These are phyloP conservation scores for Aspergillus sclerotioniger DNA, from an alignment of 495 filamentous ascomycete genomes.

Conservation along the genomic window DNA sequence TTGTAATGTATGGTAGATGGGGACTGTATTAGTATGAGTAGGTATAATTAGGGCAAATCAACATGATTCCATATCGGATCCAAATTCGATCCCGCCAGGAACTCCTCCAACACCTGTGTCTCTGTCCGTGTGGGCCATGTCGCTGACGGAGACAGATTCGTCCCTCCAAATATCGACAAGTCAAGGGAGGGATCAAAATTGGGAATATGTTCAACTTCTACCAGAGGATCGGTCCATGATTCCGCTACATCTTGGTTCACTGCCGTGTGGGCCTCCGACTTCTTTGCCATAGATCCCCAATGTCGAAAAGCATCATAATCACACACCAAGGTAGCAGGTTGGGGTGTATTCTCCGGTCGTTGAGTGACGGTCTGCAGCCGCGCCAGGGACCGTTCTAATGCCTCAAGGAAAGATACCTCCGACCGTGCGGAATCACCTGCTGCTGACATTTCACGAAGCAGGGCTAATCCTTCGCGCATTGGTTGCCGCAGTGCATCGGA, in stretches of 20 bases:
- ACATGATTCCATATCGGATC: neutral
- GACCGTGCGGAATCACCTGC: slow-evolving; percentile 33
- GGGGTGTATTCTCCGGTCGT: neutral
- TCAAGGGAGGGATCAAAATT: slow-evolving; percentile 17
- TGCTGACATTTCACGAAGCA: slow-evolving; percentile 37
- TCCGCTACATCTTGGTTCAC: neutral
- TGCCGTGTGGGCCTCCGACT: neutral
- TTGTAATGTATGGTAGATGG: no score
- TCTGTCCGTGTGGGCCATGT: slow-evolving; percentile 27
- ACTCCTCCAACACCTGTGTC: slow-evolving; percentile 24
- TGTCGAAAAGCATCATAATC: slow-evolving; percentile 31
- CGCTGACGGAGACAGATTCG: slow-evolving; percentile 15
- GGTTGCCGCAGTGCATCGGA: slow-evolving; percentile 21
- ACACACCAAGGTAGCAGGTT: slow-evolving; percentile 1
- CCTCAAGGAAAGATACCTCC: slow-evolving; percentile 34
- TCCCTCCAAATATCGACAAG: slow-evolving; percentile 19
- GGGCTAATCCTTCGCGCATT: slow-evolving; percentile 26
- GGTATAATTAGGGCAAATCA: neutral
- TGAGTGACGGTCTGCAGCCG: slow-evolving; percentile 16
- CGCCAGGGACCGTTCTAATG: slow-evolving; percentile 30
- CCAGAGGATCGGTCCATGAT: neutral
- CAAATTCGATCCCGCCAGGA: slow-evolving; percentile 11
- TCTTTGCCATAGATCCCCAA: slow-evolving; percentile 23
- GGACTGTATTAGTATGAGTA: neutral
- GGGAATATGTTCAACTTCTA: slow-evolving; percentile 1